These are phyloP conservation scores for Pestalotiopsis fici DNA, from an alignment of 2,329 filamentous ascomycete species.

Conservation along the genomic window DNA sequence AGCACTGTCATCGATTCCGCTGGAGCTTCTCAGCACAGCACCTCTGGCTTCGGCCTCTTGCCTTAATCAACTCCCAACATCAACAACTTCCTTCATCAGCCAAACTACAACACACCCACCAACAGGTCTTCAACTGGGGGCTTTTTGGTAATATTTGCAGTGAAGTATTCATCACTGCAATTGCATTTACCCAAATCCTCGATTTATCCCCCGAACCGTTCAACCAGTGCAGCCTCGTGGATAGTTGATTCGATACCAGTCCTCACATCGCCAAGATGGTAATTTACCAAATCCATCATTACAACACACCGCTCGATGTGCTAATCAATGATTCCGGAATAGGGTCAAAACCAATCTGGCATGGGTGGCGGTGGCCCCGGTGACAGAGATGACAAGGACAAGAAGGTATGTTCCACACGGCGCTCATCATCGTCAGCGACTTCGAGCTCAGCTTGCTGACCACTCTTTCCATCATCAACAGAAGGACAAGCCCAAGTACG, in stretches of 20 bases:
- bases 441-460: constrained; percentile 8
- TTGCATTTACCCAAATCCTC: background rate
- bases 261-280: constrained; percentile 9
- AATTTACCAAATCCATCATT: background rate
- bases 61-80: background rate
- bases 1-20: constrained; percentile 1
- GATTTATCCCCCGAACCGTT: background rate
- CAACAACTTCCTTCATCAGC: constrained; percentile 1
- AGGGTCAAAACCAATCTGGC: constrained; percentile 87
- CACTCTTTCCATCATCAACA: constrained; percentile 40
- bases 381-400: constrained; percentile 84
- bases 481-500: constrained; percentile 99
- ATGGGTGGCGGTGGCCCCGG: constrained; percentile 77
- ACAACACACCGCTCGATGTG: background rate
- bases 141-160: background rate
- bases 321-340: background rate
- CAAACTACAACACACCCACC: background rate
- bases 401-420: constrained; percentile 70
- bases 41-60: background rate
- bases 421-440: background rate
- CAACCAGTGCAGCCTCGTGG: background rate
- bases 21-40: background rate
- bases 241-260: background rate
- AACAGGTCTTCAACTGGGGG: background rate
- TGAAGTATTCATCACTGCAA: background rate